Evolutionary conservation across 768 basidiomycete species (phyloP).

Genomic region (Suillus cothurnatus): DNA sequence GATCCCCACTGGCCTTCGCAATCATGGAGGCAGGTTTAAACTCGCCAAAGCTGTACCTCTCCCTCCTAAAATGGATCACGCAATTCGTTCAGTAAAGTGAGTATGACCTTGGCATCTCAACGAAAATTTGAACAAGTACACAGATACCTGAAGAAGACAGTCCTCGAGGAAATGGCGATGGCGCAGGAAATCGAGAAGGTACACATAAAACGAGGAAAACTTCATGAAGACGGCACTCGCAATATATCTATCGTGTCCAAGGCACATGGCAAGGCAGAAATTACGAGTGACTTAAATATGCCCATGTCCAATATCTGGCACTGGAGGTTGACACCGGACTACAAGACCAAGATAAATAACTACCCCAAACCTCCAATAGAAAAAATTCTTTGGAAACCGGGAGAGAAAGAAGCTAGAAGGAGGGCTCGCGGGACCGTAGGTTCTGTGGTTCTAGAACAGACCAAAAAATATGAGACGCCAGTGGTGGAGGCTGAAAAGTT

Average conservation of each 20-base stretch:
- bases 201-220: constrained; percentile 11
- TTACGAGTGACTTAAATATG: not conserved
- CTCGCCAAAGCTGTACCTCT: constrained; percentile 3
- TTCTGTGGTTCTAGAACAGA: not conserved
- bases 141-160: constrained; percentile 27
- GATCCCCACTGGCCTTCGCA: not conserved
- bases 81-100: constrained; percentile 21
- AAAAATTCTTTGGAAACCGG: constrained; percentile 1
- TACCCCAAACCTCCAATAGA: constrained; percentile 8
- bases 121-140: not conserved
- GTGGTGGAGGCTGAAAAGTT: not conserved
- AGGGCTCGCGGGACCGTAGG: not conserved
- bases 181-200: constrained; percentile 22
- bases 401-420: constrained; percentile 5
- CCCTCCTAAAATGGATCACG: constrained; percentile 19
- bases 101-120: not conserved
- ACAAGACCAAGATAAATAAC: constrained; percentile 1
- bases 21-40: not conserved
- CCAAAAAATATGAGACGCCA: too few relatives aligned
- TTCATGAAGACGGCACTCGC: constrained; percentile 12
- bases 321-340: constrained; percentile 13
- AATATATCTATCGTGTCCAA: constrained; percentile 6
- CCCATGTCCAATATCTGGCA: not conserved
- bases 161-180: constrained; percentile 24
- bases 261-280: not conserved